phyloP scores from a whole-genome alignment of 2,329 filamentous ascomycete species.

The Kalmusia sp. region DNA sequence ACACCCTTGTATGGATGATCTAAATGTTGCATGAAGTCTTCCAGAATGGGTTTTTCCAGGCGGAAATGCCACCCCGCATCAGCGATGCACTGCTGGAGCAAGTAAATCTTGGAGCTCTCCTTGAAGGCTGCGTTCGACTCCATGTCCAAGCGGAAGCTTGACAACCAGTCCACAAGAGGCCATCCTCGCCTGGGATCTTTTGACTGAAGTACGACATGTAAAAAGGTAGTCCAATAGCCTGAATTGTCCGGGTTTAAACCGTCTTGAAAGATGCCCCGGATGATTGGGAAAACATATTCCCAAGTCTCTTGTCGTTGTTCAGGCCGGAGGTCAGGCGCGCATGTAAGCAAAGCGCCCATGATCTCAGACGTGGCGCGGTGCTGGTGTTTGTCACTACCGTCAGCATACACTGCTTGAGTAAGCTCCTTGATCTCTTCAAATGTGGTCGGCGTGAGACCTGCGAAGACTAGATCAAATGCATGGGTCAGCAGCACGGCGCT shows the following conservation, averaged over 20 bases:
- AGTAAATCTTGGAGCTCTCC: constrained; percentile 92
- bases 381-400: constrained; percentile 96
- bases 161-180: constrained; percentile 83
- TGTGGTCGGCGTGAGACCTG: constrained; percentile 76
- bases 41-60: constrained; percentile 82
- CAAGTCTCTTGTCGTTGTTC: constrained; percentile 80
- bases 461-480: constrained; percentile 87
- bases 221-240: constrained; percentile 91
- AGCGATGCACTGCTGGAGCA: constrained; percentile 85
- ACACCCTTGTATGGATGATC: constrained; percentile 99
- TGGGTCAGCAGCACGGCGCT: constrained; percentile 88
- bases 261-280: constrained; percentile 86
- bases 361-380: constrained; percentile 96
- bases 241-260: constrained; percentile 93
- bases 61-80: constrained; percentile 97
- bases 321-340: constrained; percentile 77
- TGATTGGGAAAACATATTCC: constrained; percentile 88
- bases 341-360: constrained; percentile 81
- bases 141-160: constrained; percentile 90
- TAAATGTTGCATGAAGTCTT: constrained; percentile 88
- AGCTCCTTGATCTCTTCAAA: constrained; percentile 90
- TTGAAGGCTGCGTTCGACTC: constrained; percentile 97
- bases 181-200: constrained; percentile 88
- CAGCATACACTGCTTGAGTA: constrained; percentile 78
- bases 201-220: constrained; percentile 86